phyloP scores from a whole-genome alignment of 768 basidiomycete species.

The Mycena belliarum region DNA sequence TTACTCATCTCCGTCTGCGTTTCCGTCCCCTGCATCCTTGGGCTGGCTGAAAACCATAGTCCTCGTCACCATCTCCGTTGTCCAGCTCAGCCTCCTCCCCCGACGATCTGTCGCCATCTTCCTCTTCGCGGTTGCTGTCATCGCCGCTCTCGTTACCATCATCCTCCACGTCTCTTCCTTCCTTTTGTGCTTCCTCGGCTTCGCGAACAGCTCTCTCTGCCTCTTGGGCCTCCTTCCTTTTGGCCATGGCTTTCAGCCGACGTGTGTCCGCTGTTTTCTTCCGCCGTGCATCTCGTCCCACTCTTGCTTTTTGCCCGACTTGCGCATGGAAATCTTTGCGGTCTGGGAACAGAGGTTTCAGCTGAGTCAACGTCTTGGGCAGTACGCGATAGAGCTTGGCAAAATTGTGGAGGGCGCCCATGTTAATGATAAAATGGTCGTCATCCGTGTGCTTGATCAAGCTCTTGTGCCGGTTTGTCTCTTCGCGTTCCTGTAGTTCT shows the following conservation, averaged over 20 bases:
- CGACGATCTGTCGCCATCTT: neutral
- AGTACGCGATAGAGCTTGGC: neutral
- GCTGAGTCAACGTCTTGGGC: neutral
- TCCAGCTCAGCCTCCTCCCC: neutral
- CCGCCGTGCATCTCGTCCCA: neutral
- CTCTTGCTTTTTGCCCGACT: neutral
- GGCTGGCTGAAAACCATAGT: neutral
- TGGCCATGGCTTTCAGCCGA: slow-evolving; percentile 1
- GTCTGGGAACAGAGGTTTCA: neutral
- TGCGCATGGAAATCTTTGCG: neutral
- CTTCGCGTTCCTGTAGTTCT: slow-evolving; percentile 15
- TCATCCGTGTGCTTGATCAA: slow-evolving; percentile 14
- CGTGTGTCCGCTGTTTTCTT: slow-evolving; percentile 4
- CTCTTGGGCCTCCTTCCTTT: neutral
- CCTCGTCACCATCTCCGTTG: neutral
- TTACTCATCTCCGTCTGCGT: neutral
- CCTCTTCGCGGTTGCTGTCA: neutral
- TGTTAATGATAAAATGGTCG: slow-evolving; percentile 20
- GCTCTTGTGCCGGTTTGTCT: neutral
- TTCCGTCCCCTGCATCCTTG: too few relatives aligned
- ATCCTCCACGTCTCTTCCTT: neutral
- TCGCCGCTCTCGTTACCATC: neutral
- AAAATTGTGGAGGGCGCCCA: slow-evolving; percentile 14
- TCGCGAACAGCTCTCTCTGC: too few relatives aligned
- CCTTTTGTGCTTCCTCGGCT: slow-evolving; percentile 1